These are phyloP conservation scores for Ganoderma meredithae DNA, from an alignment of 1,284 basidiomycete species.

Conservation along the genomic window DNA sequence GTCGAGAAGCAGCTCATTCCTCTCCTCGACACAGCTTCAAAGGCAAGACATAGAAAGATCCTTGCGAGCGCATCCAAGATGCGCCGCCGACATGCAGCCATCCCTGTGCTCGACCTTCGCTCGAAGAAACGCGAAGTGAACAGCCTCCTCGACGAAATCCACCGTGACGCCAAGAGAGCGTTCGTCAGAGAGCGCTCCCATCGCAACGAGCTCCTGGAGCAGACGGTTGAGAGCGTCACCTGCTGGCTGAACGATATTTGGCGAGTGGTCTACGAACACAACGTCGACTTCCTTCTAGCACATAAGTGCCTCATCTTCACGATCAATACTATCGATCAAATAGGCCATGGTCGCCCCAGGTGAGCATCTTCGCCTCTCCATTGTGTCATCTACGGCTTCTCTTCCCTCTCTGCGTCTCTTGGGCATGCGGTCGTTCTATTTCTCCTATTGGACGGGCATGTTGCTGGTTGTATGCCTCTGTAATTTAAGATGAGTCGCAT, in stretches of 20 bases:
- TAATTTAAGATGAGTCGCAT: background rate
- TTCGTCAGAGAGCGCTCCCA: slow-evolving; percentile 59
- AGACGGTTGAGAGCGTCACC: slow-evolving; percentile 60
- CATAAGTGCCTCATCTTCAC: slow-evolving; percentile 63
- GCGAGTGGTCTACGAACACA: slow-evolving; percentile 63
- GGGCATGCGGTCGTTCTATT: background rate
- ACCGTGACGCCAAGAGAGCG: slow-evolving; percentile 57
- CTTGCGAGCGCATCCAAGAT: slow-evolving; percentile 39
- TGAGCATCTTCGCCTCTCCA: slow-evolving; percentile 39
- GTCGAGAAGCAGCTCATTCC: slow-evolving; percentile 42
- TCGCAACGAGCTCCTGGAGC: slow-evolving; percentile 58
- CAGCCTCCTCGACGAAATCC: slow-evolving; percentile 55
- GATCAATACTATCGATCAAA: slow-evolving; percentile 52
- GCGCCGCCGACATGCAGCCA: slow-evolving; percentile 46
- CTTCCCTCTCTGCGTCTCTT: background rate
- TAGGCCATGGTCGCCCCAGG: slow-evolving; percentile 54
- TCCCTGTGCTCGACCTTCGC: slow-evolving; percentile 58
- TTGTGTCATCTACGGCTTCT: background rate
- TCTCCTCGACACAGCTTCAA: slow-evolving; percentile 35
- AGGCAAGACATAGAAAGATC: slow-evolving; percentile 29
- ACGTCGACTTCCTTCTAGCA: slow-evolving; percentile 56
- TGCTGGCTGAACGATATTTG: slow-evolving; percentile 68
- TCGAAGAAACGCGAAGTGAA: slow-evolving; percentile 61
- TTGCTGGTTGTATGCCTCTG: background rate
- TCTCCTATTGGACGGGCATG: background rate